phyloP scores from a whole-genome alignment of 176 grass and related monocot genomes.

The Eleusine indica region DNA sequence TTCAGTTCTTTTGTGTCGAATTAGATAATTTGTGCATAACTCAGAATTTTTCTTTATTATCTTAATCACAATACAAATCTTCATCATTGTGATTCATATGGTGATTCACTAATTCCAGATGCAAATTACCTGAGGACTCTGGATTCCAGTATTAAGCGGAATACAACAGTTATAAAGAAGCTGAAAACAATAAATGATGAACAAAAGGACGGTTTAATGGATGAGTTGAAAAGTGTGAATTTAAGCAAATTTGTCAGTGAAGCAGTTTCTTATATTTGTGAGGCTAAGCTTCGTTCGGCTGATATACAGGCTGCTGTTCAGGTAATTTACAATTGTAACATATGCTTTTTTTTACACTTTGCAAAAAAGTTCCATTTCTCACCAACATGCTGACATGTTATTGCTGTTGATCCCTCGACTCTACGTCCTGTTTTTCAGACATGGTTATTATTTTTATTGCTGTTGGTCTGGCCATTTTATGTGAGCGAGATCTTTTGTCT shows the following conservation, averaged over 20 bases:
- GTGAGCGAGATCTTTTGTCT: slow-evolving; percentile 11
- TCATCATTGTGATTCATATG: slow-evolving; percentile 28
- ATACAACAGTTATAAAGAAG: slow-evolving; percentile 96
- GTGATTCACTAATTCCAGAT: slow-evolving; percentile 67
- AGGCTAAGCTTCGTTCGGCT: slow-evolving; percentile 94
- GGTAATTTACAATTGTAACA: slow-evolving; percentile 52
- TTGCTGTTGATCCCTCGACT: background rate
- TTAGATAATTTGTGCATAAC: slow-evolving; percentile 10
- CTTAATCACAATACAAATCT: background rate
- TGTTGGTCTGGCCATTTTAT: background rate
- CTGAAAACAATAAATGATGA: slow-evolving; percentile 96
- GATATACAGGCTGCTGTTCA: slow-evolving; percentile 99
- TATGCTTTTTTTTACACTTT: background rate
- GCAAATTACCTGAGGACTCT: slow-evolving; percentile 84
- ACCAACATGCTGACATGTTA: background rate
- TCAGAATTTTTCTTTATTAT: slow-evolving; percentile 9
- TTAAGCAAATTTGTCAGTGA: slow-evolving; percentile 99
- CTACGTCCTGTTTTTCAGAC: slow-evolving; percentile 18
- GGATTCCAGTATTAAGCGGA: slow-evolving; percentile 91
- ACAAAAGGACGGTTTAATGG: slow-evolving; percentile 80
- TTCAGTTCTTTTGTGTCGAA: slow-evolving; percentile 25
- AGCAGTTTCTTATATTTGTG: slow-evolving; percentile 94
- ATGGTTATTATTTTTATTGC: background rate
- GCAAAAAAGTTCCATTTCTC: background rate
- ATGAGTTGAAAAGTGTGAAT: slow-evolving; percentile 97